phyloP scores from a whole-genome alignment of 257 asterid species.

The Scutellaria barbata region DNA sequence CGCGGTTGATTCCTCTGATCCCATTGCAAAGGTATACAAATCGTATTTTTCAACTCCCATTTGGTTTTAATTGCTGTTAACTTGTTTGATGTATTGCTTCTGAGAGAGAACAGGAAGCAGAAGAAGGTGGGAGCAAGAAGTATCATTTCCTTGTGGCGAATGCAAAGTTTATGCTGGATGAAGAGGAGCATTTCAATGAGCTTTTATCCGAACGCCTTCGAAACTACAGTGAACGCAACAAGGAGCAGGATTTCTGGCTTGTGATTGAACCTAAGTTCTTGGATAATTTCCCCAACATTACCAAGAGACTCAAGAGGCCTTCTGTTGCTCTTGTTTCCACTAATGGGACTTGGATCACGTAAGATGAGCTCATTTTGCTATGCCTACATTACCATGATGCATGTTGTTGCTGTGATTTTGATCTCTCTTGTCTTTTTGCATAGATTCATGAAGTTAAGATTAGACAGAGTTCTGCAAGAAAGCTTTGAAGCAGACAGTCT shows the following conservation, averaged over 20 bases:
- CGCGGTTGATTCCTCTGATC: constrained; percentile 75
- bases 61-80: constrained; percentile 21
- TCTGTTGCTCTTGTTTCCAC: constrained; percentile 97
- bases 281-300: constrained; percentile 77
- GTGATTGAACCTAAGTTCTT: constrained; percentile 93
- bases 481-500: constrained; percentile 71
- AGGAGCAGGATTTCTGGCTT: constrained; percentile 95
- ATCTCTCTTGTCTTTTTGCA: constrained; percentile 10
- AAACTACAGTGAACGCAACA: constrained; percentile 59
- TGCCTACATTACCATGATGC: background rate
- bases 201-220: constrained; percentile 75
- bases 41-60: constrained; percentile 22
- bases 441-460: constrained; percentile 89
- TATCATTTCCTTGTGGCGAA: constrained; percentile 89
- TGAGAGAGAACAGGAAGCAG: constrained; percentile 43
- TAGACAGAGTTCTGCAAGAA: constrained; percentile 85
- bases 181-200: constrained; percentile 98
- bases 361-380: constrained; percentile 9
- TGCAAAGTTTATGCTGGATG: constrained; percentile 97
- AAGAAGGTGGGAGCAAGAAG: constrained; percentile 54
- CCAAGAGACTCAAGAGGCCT: constrained; percentile 86
- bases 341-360: constrained; percentile 94
- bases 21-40: constrained; percentile 56
- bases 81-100: constrained; percentile 4
- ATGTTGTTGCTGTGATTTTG: constrained; percentile 14